Evolutionary conservation across 2,329 filamentous ascomycete species (phyloP), one percentile per base, ranked within the genome.

Genomic region (Bisporella sp.): DNA sequence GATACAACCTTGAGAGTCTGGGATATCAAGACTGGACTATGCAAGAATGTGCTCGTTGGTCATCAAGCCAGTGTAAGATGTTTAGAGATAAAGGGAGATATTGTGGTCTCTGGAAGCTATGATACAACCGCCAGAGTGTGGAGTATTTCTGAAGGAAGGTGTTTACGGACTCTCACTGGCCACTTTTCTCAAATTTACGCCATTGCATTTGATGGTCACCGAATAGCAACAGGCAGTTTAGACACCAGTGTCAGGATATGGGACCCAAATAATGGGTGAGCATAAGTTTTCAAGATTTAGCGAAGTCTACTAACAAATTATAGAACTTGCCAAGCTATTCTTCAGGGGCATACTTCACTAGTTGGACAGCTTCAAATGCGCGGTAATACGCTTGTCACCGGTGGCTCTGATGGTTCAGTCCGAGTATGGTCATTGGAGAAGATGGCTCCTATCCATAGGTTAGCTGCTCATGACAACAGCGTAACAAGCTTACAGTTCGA

Each of bases 181-280:
- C 93, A 99, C 69, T 99, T 96, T 70, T 97, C 92, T 66, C 93
- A 99, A 66, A 99, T 99, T 52, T 99, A 99, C 66, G 93, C 93
- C 21, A 95, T 99, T 65, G 93, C 93, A 1, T 99, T 97, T 69
- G 93, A 99, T 66, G 93, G 93, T 39, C 84, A 85, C 59, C 81
- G 91, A 56, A 91, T 99, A 51, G 92, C 95, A 35, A 99, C 93
- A 7, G 93, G 93, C 47, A 96, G 91, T 68, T 73, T 99, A 54
- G 93, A 99, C 69, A 99, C 93, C 4, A 96, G 92, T 61, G 92
- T 99, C 30, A 79, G 93, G 57, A 95, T 99, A 55, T 99, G 93
- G 93, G 90, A 99, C 73, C 89, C 89, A 30, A 81, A 78, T 46
- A 89, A 89, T 61, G 91, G 90, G 85, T 88, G 74, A 71, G 83